phyloP scores from a whole-genome alignment of 192 early-diverging fungal species.

The Ambispora gerdemannii region DNA sequence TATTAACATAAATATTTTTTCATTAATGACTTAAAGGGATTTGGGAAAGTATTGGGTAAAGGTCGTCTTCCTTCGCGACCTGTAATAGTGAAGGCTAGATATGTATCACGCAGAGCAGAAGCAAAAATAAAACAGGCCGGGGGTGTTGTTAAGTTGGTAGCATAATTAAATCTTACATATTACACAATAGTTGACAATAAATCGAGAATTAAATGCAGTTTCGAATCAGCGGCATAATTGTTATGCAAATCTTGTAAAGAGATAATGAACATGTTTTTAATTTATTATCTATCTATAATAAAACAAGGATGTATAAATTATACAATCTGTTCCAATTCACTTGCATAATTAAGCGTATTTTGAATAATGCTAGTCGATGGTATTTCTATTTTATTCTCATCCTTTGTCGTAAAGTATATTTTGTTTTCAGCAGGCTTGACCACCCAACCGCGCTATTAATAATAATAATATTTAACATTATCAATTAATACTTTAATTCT shows the following conservation, averaged over 20 bases:
- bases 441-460: constrained; percentile 79
- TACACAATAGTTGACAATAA: neutral
- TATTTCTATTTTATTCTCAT: constrained; percentile 64
- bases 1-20: no score
- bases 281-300: no score
- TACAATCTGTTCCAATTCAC: constrained; percentile 95
- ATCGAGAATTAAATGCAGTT: no score
- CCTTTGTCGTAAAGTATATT: constrained; percentile 72
- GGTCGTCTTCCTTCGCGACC: constrained; percentile 84
- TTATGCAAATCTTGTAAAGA: no score
- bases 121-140: constrained; percentile 98
- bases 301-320: no score
- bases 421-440: constrained; percentile 76
- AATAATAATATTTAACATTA: constrained; percentile 13
- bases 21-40: constrained; percentile 72
- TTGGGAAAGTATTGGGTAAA: constrained; percentile 95
- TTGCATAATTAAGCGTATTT: constrained; percentile 83
- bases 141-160: constrained; percentile 71
- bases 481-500: no score
- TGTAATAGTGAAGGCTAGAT: constrained; percentile 94
- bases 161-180: constrained; percentile 44
- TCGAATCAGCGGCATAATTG: no score
- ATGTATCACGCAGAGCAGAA: constrained; percentile 89
- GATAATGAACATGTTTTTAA: no score
- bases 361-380: constrained; percentile 81